Evolutionary conservation across 1,139 yeast species (phyloP).

Genomic region (Nakaseomyces bracarensis): DNA sequence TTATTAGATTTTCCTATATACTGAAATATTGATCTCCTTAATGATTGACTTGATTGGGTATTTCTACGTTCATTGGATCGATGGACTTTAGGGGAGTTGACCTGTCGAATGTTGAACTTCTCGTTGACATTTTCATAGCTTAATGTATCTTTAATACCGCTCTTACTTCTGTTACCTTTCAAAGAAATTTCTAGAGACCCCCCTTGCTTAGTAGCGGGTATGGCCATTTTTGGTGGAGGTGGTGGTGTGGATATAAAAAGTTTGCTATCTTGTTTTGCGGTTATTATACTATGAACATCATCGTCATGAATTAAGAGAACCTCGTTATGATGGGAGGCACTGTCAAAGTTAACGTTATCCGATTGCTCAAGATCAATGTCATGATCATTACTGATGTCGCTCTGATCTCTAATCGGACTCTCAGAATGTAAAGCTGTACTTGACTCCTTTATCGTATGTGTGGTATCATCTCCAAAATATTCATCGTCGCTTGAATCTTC

Average conservation of each 20-base stretch:
- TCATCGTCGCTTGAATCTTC: constrained; percentile 67
- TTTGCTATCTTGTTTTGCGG: constrained; percentile 31
- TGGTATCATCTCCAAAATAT: constrained; percentile 13
- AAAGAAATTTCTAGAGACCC: constrained; percentile 70
- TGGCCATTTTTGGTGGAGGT: constrained; percentile 72
- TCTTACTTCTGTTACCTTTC: neutral
- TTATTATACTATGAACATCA: constrained; percentile 31
- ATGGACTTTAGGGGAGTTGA: neutral
- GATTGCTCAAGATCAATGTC: neutral
- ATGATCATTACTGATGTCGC: neutral
- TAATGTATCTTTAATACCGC: neutral
- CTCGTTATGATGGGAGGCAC: constrained; percentile 13
- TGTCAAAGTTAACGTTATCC: neutral
- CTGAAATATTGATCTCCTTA: constrained; percentile 21
- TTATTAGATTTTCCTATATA: constrained; percentile 16
- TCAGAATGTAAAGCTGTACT: neutral
- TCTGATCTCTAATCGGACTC: neutral
- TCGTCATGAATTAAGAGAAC: constrained; percentile 23
- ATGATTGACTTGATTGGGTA: constrained; percentile 13
- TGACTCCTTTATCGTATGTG: neutral
- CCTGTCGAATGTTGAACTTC: constrained; percentile 1
- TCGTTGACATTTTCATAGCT: neutral
- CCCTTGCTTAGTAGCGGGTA: constrained; percentile 73
- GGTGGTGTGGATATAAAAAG: constrained; percentile 38
- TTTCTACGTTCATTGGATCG: neutral